A percentile compares a stretch with the other conserved stretches of the same genome.
phyloP scores from a whole-genome alignment of 2,329 filamentous ascomycete species.

The Pseudocercospora pini-densiflorae region DNA sequence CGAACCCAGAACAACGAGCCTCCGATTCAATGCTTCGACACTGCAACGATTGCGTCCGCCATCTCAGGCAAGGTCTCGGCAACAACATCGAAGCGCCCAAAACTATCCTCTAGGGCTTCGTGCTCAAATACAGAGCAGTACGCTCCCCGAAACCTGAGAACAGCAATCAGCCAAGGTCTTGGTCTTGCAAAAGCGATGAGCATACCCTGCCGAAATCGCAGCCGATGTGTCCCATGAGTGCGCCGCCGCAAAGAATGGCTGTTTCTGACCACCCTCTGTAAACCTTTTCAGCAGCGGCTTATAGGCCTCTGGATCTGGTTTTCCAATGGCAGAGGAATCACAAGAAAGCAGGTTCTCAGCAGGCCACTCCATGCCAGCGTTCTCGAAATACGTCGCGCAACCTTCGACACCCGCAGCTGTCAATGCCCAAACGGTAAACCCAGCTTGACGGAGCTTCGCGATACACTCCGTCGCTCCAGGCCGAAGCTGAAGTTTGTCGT shows the following conservation, averaged over 20 bases:
- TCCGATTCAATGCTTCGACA: neutral
- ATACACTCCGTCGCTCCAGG: constrained; percentile 49
- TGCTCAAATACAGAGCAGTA: constrained; percentile 59
- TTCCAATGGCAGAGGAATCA: constrained; percentile 52
- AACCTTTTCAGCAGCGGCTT: constrained; percentile 48
- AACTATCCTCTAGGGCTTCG: constrained; percentile 54
- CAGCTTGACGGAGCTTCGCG: constrained; percentile 46
- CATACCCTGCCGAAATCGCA: constrained; percentile 51
- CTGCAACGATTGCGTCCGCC: constrained; percentile 46
- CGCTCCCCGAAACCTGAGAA: constrained; percentile 42
- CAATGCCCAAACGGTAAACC: constrained; percentile 59
- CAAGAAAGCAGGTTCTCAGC: constrained; percentile 56
- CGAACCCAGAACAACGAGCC: neutral
- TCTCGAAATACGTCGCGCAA: constrained; percentile 56
- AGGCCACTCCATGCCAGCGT: constrained; percentile 54
- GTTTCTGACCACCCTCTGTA: constrained; percentile 19
- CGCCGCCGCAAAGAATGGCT: constrained; percentile 61
- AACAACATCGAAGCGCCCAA: constrained; percentile 55
- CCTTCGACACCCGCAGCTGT: constrained; percentile 55
- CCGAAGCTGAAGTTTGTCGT: constrained; percentile 38
- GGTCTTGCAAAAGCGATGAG: neutral
- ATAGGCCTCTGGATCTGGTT: constrained; percentile 56
- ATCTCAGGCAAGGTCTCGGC: constrained; percentile 52
- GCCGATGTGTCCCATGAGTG: constrained; percentile 64
- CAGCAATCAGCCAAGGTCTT: neutral